Base-by-base conservation (phyloP, 2,329 filamentous ascomycete genomes). In the Lachnum nothofagi region DNA sequence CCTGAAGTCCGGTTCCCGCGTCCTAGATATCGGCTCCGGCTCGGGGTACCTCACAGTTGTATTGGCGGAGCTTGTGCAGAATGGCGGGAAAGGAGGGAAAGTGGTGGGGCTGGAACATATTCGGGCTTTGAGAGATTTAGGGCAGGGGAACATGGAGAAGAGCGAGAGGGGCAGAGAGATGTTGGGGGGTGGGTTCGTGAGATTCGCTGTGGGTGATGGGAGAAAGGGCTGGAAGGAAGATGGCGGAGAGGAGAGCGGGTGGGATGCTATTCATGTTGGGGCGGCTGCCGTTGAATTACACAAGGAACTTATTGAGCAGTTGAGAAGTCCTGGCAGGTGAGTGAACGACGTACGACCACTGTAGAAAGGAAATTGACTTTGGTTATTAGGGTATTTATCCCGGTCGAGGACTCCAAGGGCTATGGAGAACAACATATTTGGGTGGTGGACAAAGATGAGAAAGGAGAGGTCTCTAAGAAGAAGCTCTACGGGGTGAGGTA, bases 231-330 rank as follows among this genome's bases (percentile, higher is more conserved):
- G 78, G 76, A 62, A 74, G 2, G 77, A 76, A 14, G 40, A 51
- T 14, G 43, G 43, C 5, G 54, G 73, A 5, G 73, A 73, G 47
- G 69, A 74, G 70, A 69, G 67, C 24, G 76, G 82, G 0, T 98
- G 91, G 75, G 89, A 97, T 74, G 91, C 87, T 2, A 97, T 98
- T 51, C 93, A 97, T 65, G 93, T 97, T 2, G 93, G 93, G 0
- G 93, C 93, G 0, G 87, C 89, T 6, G 91, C 91, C 0, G 77
- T 71, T 20, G 78, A 82, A 62, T 70, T 95, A 46, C 91, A 95
- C 65, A 64, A 78, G 16, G 77, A 79, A 51, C 69, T 97, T 56
- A 69, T 95, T 39, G 78, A 83, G 24, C 93, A 97, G 71, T 70
- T 98, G 57, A 82, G 81, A 55, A 71, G 78, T 2, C 91, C 91